A percentile compares a stretch with the other conserved stretches of the same genome.
phyloP scores from a whole-genome alignment of 2,329 filamentous ascomycete genomes.

The Fusarium caatingaense region DNA sequence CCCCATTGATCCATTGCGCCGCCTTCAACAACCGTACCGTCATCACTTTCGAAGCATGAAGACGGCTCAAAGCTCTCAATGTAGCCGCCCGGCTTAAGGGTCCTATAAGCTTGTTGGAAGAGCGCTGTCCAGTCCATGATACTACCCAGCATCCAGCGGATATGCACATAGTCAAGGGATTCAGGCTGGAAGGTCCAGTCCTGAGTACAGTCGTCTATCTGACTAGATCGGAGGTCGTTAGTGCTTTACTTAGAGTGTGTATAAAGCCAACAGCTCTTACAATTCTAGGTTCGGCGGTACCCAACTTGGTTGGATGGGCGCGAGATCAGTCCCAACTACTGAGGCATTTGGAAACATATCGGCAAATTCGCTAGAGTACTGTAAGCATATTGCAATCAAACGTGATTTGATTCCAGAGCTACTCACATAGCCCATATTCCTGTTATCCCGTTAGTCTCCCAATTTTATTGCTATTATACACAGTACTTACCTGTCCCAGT shows the following conservation, averaged over 20 bases:
- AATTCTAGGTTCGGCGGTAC: constrained; percentile 7
- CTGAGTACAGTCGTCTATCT: constrained; percentile 12
- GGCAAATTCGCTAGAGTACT: neutral
- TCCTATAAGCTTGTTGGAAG: neutral
- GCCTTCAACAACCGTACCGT: neutral
- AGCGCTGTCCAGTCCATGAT: constrained; percentile 9
- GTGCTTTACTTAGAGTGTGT: rapidly evolving
- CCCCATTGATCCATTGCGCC: neutral
- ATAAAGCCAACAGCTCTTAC: neutral
- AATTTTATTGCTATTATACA: rapidly evolving
- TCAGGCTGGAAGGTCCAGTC: neutral
- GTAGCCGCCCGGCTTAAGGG: neutral
- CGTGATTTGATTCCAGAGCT: rapidly evolving
- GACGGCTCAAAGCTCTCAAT: constrained; percentile 16
- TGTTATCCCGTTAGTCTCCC: neutral
- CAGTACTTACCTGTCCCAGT: constrained; percentile 11
- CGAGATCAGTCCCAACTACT: constrained; percentile 1
- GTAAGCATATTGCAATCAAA: neutral
- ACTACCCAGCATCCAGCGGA: constrained; percentile 11
- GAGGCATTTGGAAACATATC: neutral
- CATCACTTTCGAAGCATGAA: neutral
- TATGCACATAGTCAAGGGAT: constrained; percentile 3
- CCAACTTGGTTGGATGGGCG: constrained; percentile 15
- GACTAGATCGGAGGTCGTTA: neutral
- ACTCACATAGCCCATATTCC: constrained; percentile 18